Evolutionary conservation across 179 eudicot species (phyloP).

Genomic region (Beta corolliflora): DNA sequence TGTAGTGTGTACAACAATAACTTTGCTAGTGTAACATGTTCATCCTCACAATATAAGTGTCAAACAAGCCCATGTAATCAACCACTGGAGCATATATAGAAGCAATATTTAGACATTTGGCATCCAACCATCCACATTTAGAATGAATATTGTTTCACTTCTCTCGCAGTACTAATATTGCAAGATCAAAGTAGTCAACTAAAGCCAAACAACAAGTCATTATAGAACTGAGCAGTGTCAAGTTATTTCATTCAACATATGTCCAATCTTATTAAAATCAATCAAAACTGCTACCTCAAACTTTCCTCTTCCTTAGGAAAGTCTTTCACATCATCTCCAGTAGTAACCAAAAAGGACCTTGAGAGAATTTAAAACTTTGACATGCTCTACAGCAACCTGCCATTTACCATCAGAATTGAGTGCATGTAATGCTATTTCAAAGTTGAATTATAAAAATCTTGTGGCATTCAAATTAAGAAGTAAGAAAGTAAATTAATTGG

Average conservation of each 20-base stretch:
- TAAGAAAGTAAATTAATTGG: not conserved
- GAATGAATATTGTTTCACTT: no score
- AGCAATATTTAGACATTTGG: no score
- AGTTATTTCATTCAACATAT: constrained; percentile 1
- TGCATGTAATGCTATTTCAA: not conserved
- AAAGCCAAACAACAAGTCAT: not conserved
- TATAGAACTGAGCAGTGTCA: not conserved
- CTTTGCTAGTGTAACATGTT: no score
- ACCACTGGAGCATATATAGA: no score
- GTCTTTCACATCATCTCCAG: constrained; percentile 79
- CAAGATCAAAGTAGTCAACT: not conserved
- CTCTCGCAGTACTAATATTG: not conserved
- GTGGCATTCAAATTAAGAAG: not conserved
- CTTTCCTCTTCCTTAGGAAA: constrained; percentile 80
- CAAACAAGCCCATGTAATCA: no score
- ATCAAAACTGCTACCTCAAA: constrained; percentile 55
- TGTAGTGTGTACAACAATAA: not conserved
- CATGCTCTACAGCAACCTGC: constrained; percentile 88
- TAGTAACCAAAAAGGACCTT: constrained; percentile 78
- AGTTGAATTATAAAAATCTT: not conserved
- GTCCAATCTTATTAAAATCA: not conserved
- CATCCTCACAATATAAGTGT: no score
- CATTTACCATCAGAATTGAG: constrained; percentile 13
- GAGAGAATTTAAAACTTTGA: constrained; percentile 73
- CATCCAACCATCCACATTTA: no score